Percentiles rank a stretch among this genome's conserved stretches.
These are phyloP conservation scores for Rhodamnia argentea DNA, from an alignment of 345 rosid genomes.

Conservation along the genomic window DNA sequence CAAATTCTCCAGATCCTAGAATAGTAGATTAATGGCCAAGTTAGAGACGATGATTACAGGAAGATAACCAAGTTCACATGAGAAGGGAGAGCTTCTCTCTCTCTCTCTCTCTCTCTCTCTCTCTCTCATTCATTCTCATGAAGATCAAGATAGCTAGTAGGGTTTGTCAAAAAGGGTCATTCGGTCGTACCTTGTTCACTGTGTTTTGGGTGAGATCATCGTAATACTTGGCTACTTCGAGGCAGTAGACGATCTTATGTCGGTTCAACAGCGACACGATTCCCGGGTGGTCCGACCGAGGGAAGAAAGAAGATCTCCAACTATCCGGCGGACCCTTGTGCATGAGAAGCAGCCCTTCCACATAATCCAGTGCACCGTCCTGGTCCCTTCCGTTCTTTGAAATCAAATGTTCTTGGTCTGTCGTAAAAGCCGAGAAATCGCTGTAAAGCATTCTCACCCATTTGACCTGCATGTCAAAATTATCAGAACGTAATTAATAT, in stretches of 20 bases:
- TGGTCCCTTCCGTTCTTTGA: conserved; percentile 20
- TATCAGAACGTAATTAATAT: neutral
- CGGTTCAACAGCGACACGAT: conserved; percentile 23
- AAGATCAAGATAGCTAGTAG: neutral
- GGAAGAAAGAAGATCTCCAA: conserved; percentile 41
- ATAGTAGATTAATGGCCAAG: neutral
- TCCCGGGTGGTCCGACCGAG: conserved; percentile 9
- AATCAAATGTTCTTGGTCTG: conserved; percentile 39
- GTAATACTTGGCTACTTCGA: conserved; percentile 35
- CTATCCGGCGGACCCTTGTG: conserved; percentile 21
- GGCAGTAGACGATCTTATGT: conserved; percentile 30
- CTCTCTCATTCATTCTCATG: neutral
- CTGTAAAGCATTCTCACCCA: conserved; percentile 39
- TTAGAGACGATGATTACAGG: neutral
- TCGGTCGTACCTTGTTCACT: conserved; percentile 13
- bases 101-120: neutral
- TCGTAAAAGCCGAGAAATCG: conserved; percentile 33
- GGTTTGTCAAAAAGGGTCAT: neutral
- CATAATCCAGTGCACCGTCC: conserved; percentile 12
- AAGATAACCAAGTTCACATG: neutral
- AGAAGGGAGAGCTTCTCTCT: neutral
- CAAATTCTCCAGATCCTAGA: conserved; percentile 14
- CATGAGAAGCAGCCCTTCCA: conserved; percentile 46
- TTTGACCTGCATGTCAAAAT: conserved; percentile 18
- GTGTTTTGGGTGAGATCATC: conserved; percentile 12